Percentiles rank a stretch among this genome's conserved stretches.
Conservation (phyloP, 2,329 filamentous ascomycete genomes). For the Cytospora chrysosperma region DNA sequence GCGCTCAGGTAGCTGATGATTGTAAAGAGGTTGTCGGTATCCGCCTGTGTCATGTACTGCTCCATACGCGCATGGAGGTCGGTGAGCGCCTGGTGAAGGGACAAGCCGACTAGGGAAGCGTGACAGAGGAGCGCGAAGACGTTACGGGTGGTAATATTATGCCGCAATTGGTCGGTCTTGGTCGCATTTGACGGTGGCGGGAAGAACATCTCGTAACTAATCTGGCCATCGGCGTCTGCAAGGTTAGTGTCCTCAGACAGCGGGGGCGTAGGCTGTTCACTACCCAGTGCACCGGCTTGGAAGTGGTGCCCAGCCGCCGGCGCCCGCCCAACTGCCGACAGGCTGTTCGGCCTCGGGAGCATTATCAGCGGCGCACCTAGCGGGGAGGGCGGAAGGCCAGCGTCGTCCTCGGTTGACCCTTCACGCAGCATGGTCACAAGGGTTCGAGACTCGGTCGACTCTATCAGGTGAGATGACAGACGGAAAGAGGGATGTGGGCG, state of each 20-base stretch:
- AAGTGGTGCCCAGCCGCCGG: neutral
- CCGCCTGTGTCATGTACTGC: constrained; percentile 51
- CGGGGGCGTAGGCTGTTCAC: constrained; percentile 43
- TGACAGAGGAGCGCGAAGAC: constrained; percentile 65
- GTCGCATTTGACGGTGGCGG: constrained; percentile 52
- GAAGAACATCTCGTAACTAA: constrained; percentile 64
- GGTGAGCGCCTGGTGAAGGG: constrained; percentile 60
- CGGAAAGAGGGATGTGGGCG: constrained; percentile 54
- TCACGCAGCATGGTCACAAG: constrained; percentile 55
- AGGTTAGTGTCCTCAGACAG: constrained; percentile 44
- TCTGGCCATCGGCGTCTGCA: constrained; percentile 50
- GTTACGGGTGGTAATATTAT: constrained; percentile 67
- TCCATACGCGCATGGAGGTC: constrained; percentile 63
- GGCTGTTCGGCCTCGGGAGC: constrained; percentile 18
- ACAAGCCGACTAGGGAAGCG: constrained; percentile 63
- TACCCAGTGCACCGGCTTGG: constrained; percentile 12
- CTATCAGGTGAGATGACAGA: constrained; percentile 57
- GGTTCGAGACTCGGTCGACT: constrained; percentile 54
- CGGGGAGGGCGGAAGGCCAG: constrained; percentile 44
- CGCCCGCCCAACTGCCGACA: constrained; percentile 8
- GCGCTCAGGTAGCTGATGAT: constrained; percentile 61
- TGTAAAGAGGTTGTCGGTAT: constrained; percentile 56
- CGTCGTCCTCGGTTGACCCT: constrained; percentile 50
- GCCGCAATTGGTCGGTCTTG: constrained; percentile 49
- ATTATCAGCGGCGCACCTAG: constrained; percentile 42